Evolutionary conservation across 1,284 basidiomycete species (phyloP).

Genomic region (Rhodofomes roseus): DNA sequence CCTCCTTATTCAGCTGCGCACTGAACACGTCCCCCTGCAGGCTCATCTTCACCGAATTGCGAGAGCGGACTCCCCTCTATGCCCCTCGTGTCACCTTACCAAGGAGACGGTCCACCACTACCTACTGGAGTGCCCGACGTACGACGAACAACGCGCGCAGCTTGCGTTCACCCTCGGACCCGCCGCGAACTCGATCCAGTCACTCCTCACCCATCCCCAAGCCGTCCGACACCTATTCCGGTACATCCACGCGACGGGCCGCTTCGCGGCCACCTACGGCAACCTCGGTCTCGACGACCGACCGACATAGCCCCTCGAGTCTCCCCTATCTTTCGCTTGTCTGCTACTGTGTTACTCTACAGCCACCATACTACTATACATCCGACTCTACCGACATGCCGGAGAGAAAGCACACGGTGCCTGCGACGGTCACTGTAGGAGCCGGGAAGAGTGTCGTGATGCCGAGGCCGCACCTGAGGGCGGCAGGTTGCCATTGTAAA

Average conservation of each 20-base stretch:
- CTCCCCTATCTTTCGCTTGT: too few species aligned
- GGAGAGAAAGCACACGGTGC: too few species aligned
- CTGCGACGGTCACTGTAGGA: too few species aligned
- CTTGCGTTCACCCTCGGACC: neutral
- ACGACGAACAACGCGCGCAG: neutral
- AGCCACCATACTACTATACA: too few species aligned
- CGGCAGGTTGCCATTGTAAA: too few species aligned
- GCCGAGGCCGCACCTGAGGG: too few species aligned
- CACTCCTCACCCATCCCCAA: neutral
- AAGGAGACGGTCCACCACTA: constrained; percentile 22
- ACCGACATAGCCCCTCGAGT: neutral
- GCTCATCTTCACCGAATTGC: constrained; percentile 20
- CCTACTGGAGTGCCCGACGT: constrained; percentile 17
- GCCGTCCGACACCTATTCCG: neutral
- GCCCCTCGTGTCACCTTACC: constrained; percentile 16
- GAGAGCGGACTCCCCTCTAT: constrained; percentile 14
- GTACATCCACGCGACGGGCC: too few species aligned
- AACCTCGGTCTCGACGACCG: too few species aligned
- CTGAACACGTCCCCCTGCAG: constrained; percentile 23
- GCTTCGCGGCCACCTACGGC: too few species aligned
- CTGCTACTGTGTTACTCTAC: neutral
- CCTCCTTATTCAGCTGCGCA: constrained; percentile 4
- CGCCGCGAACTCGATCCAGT: neutral
- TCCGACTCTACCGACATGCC: too few species aligned
- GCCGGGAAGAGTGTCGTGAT: too few species aligned